A percentile compares a stretch with the other conserved stretches of the same genome.
phyloP scores from a whole-genome alignment of 495 filamentous ascomycete species.

The Neurospora sp. region DNA sequence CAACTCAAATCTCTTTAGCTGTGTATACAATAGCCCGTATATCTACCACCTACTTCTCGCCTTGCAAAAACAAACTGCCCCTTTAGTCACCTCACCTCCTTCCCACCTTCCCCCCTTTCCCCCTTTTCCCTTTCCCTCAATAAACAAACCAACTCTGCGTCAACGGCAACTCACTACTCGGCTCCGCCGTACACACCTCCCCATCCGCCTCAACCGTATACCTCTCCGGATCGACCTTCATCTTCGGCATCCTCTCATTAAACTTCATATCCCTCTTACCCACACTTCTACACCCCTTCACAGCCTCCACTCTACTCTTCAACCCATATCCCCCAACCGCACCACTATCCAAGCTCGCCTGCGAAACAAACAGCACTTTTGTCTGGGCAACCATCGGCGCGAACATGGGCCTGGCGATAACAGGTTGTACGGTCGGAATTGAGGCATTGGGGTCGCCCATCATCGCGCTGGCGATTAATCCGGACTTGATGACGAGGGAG shows the following conservation, averaged over 20 bases:
- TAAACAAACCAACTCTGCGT: constrained; percentile 77
- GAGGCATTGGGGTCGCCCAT: constrained; percentile 96
- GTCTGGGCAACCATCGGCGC: constrained; percentile 59
- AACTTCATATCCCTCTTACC: constrained; percentile 91
- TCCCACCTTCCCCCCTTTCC: not conserved
- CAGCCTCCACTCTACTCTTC: constrained; percentile 70
- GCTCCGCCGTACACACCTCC: constrained; percentile 61
- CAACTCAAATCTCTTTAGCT: not conserved
- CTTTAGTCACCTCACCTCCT: not conserved
- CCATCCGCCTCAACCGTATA: constrained; percentile 90
- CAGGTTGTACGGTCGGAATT: constrained; percentile 82
- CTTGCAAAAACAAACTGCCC: not conserved
- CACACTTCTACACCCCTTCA: constrained; percentile 69
- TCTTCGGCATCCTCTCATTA: constrained; percentile 80
- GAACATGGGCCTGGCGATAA: constrained; percentile 84
- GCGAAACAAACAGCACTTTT: constrained; percentile 76
- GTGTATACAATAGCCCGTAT: not conserved
- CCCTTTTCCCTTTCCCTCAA: constrained; percentile 22
- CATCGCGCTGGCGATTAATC: constrained; percentile 74
- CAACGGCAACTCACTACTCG: constrained; percentile 62
- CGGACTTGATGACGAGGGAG: constrained; percentile 73
- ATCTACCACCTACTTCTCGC: not conserved
- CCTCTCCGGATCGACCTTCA: constrained; percentile 88
- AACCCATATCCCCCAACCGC: constrained; percentile 61
- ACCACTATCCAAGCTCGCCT: constrained; percentile 56